Base-by-base conservation (phyloP, 805 yeast genomes). In the Kazachstania viticola region DNA sequence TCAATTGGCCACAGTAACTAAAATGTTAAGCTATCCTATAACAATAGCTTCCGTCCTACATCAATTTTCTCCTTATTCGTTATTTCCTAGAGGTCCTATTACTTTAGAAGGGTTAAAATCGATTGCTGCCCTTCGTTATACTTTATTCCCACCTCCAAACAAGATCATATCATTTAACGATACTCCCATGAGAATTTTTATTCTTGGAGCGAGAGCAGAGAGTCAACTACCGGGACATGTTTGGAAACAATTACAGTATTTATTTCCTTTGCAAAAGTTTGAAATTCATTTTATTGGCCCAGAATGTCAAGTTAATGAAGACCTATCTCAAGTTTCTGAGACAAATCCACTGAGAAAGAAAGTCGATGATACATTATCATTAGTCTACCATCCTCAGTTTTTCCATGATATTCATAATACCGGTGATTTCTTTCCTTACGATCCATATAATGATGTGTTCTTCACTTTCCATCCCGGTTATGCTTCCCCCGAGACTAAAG, bases 401-500 rank as follows among this genome's bases (percentile, higher is more conserved):
- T 91, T 91, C 74, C 85, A 85, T 52, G 91, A 80, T 27, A 65
- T 82, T 39, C 94, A 91, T 58, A 85, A 85, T 46, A 77, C 84
- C 26, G 93, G 85, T 48, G 96, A 88, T 61, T 82, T 91, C 57
- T 84, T 85, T 76, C 99, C 99, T 6, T 91, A 87, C 56, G 98
- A 91, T 56, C 98, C 99, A 28, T 91, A 91, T 58, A 69, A 84
- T 53, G 99, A 91, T 54, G 73, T 75, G 14, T 91, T 91, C 60
- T 85, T 84, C 69, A 66, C 83, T 32, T 91, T 88, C 80, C 97
- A 88, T 55, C 97, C 98, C 2, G 95, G 95, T 25, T 73, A 87
- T 52, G 79, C 83, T 14, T 79, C 91, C 8, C 82, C 83, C 9
- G 95, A 84, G 48, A 65, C 77, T 15, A 67, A 71, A 54, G 77